Evolutionary conservation across 2,329 filamentous ascomycete species (phyloP).

Genomic region (Rutstroemia sp.): DNA sequence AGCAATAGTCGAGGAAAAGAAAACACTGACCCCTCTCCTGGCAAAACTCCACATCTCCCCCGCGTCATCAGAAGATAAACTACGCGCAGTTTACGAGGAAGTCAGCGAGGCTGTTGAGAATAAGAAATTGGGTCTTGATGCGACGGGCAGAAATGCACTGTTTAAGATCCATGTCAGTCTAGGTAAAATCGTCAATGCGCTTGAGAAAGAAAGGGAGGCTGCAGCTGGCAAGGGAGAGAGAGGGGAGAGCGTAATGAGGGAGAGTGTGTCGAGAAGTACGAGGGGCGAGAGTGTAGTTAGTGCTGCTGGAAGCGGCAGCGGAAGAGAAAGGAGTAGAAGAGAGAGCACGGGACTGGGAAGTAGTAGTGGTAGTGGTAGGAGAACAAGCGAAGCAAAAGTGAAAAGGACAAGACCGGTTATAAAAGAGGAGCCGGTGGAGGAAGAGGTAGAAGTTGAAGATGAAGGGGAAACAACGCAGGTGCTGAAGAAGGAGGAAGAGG

Average conservation of each 20-base stretch:
- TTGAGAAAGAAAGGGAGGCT: conserved; percentile 36
- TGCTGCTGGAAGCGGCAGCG: not conserved
- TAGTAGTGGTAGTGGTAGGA: not conserved
- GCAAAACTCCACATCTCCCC: conserved; percentile 76
- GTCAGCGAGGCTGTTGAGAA: conserved; percentile 55
- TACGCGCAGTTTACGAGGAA: conserved; percentile 50
- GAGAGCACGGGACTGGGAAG: not conserved
- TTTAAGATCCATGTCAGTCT: conserved; percentile 62
- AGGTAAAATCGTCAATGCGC: conserved; percentile 58
- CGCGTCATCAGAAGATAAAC: conserved; percentile 50
- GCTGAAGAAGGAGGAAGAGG: too few relatives aligned
- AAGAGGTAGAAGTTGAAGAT: not conserved
- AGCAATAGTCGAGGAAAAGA: conserved; percentile 71
- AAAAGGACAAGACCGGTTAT: not conserved
- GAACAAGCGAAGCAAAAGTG: not conserved
- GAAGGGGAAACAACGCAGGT: not conserved
- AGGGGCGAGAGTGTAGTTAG: not conserved
- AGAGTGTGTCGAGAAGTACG: not conserved
- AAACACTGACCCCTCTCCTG: conserved; percentile 68
- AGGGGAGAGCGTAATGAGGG: conserved; percentile 6
- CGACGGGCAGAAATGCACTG: conserved; percentile 54
- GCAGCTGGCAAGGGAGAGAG: conserved; percentile 10
- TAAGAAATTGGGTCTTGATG: conserved; percentile 49
- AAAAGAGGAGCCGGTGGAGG: not conserved
- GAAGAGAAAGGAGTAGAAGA: not conserved